Evolutionary conservation across 2,329 filamentous ascomycete genomes (phyloP).

Genomic region (Raffaelea ambrosiae): DNA sequence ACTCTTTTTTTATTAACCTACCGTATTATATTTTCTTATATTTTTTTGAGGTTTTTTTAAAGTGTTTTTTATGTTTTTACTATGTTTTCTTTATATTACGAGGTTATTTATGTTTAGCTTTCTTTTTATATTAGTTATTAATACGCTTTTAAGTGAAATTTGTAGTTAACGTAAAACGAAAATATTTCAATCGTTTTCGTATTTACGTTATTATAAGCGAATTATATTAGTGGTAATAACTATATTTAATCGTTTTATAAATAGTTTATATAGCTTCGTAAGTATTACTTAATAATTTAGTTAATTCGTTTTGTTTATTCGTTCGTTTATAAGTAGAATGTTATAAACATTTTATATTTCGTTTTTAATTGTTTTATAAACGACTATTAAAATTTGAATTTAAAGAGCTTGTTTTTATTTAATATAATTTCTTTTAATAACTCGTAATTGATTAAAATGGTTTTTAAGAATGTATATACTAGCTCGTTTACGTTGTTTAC

Average conservation of each 20-base stretch:
- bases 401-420: background rate
- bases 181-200: no score
- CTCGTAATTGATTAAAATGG: no score
- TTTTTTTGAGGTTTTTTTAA: background rate
- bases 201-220: background rate
- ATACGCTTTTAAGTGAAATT: no score
- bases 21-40: background rate
- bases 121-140: no score
- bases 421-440: background rate
- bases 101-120: no score
- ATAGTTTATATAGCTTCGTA: background rate
- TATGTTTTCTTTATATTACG: no score
- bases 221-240: background rate
- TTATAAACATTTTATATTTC: background rate
- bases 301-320: slow-evolving; percentile 1
- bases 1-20: background rate
- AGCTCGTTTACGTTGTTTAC: no score
- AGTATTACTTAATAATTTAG: slow-evolving; percentile 1
- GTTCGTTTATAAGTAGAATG: slow-evolving; percentile 1
- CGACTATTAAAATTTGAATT: background rate
- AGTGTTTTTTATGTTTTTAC: no score
- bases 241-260: background rate
- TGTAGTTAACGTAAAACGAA: no score
- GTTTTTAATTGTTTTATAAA: background rate
- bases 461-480: no score